phyloP scores from a whole-genome alignment of 2,329 filamentous ascomycete genomes.

The Xylaria sp. region DNA sequence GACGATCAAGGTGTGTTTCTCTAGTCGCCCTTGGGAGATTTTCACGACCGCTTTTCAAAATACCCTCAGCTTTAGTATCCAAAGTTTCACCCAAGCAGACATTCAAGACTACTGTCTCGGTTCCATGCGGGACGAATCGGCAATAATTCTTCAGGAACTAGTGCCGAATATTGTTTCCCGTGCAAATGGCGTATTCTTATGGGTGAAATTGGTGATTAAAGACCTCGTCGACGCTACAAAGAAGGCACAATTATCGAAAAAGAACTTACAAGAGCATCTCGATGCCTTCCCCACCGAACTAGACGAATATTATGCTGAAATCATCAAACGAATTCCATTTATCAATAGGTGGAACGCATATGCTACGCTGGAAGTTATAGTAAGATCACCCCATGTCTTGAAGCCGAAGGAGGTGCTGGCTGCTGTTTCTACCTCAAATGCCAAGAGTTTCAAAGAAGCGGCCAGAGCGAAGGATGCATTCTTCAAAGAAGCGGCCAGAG shows the following conservation, averaged over 20 bases:
- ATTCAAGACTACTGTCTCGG: slow-evolving; percentile 34
- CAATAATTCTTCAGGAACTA: not conserved
- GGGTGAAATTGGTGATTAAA: not conserved
- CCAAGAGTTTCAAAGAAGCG: not conserved
- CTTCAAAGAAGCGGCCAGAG: not conserved
- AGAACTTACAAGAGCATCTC: not conserved
- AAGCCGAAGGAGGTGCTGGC: not conserved
- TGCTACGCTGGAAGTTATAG: not conserved
- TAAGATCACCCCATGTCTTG: not conserved
- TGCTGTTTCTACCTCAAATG: not conserved
- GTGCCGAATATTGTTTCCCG: not conserved
- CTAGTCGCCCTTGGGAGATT: not conserved
- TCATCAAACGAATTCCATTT: not conserved
- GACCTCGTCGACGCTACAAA: not conserved
- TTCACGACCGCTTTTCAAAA: not conserved
- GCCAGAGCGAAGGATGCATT: not conserved
- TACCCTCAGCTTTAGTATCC: slow-evolving; percentile 24
- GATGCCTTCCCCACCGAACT: not conserved
- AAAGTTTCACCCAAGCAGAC: slow-evolving; percentile 38
- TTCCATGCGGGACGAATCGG: not conserved
- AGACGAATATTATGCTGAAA: not conserved
- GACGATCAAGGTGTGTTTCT: not conserved
- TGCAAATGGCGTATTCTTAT: not conserved
- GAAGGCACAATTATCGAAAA: not conserved
- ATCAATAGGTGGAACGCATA: not conserved